Evolutionary conservation across 2,329 filamentous ascomycete species (phyloP).

Genomic region (Tolypocladium ovalisporum): DNA sequence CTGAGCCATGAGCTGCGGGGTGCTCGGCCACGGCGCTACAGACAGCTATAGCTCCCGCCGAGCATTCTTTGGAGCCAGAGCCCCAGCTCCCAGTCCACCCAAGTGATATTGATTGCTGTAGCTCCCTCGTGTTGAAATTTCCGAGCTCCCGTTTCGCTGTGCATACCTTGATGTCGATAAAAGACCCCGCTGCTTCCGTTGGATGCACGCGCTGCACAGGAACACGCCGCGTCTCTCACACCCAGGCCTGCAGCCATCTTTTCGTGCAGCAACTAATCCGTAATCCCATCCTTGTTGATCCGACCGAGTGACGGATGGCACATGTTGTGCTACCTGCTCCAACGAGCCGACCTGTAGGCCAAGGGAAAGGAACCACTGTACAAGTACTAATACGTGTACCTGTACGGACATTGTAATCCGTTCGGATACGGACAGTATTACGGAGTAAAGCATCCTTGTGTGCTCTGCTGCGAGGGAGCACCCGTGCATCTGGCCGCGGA

Average conservation of each 20-base stretch:
- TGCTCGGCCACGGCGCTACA: not conserved
- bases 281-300: not conserved
- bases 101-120: not conserved
- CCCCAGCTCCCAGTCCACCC: not conserved
- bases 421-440: too few relatives aligned
- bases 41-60: not conserved
- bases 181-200: not conserved
- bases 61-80: not conserved
- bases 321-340: not conserved
- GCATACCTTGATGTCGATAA: too few relatives aligned
- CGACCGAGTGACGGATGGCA: not conserved
- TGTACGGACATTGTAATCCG: too few relatives aligned
- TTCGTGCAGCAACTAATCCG: not conserved
- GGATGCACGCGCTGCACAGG: not conserved
- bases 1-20: not conserved
- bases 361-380: not conserved
- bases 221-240: too few relatives aligned
- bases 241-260: not conserved
- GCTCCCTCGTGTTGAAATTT: not conserved
- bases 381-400: too few relatives aligned
- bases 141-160: not conserved
- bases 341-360: not conserved
- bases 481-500: not conserved
- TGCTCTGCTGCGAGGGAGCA: not conserved
- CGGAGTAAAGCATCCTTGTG: not conserved